Percentiles rank a stretch among this genome's conserved stretches.
phyloP scores from a whole-genome alignment of 2,329 filamentous ascomycete species.

The Sclerotinia borealis region DNA sequence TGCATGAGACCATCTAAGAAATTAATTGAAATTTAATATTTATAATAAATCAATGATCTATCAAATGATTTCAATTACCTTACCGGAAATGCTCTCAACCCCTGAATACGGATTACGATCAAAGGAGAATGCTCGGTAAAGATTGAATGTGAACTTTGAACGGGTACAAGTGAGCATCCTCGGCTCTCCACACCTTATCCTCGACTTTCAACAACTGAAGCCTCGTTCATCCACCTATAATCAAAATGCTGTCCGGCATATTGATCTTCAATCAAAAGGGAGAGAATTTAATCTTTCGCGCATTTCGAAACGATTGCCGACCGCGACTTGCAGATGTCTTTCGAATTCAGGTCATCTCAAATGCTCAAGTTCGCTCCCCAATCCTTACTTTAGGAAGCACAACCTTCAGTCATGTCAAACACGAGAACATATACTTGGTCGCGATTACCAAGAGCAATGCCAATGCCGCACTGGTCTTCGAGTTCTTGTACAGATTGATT shows the following conservation, averaged over 20 bases:
- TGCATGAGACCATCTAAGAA: background rate
- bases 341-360: slow-evolving; percentile 98
- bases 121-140: slow-evolving; percentile 5
- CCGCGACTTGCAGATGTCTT: slow-evolving; percentile 97
- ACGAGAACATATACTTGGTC: slow-evolving; percentile 97
- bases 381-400: slow-evolving; percentile 96
- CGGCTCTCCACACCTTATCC: slow-evolving; percentile 10
- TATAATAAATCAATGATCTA: slow-evolving; percentile 2
- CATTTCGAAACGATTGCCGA: slow-evolving; percentile 97
- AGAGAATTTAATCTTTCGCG: slow-evolving; percentile 98
- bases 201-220: slow-evolving; percentile 7
- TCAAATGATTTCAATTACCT: background rate
- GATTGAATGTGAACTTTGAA: background rate
- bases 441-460: slow-evolving; percentile 98
- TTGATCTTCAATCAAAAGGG: slow-evolving; percentile 99
- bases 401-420: slow-evolving; percentile 98
- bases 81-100: background rate
- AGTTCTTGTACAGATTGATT: slow-evolving; percentile 92
- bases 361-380: slow-evolving; percentile 92
- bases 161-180: background rate
- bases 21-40: background rate
- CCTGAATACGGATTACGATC: background rate
- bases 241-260: slow-evolving; percentile 88
- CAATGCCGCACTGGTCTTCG: slow-evolving; percentile 95
- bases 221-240: slow-evolving; percentile 7